Evolutionary conservation across 768 basidiomycete species (phyloP), one percentile per base, ranked within the genome.

Genomic region (Punctularia strigosozonata): DNA sequence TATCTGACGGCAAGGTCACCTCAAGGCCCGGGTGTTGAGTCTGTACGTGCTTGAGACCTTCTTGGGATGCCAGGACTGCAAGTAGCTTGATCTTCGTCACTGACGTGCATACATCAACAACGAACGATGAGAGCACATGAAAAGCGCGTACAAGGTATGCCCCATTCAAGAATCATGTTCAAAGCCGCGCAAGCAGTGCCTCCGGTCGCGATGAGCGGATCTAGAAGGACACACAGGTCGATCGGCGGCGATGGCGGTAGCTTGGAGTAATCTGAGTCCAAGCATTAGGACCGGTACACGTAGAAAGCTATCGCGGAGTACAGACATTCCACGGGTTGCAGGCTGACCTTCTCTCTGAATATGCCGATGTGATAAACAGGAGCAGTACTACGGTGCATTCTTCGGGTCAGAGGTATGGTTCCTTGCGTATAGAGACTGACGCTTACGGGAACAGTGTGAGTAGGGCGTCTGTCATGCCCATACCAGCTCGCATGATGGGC

Each of bases 151-250:
- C 86, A 42, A 13, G 79, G 66, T 48, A 87, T 68, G 21, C 86
- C 85, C 86, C 85, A 88, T 39, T 88, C 88, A 2, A 68, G 49
- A 38, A 94, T 69, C 88, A 95, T 97, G 37, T 71, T 52, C 40
- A 97, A 56, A 6, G 92, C 92, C 14, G 94, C 91, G 45, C 73
- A 70, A 2, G 86, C 89, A 4, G 94, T 97, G 8, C 89, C 86
- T 37, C 91, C 94, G 3, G 94, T 97, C 0, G 94, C 94, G 50
- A 97, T 80, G 23, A 97, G 62, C 14, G 94, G 94, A 49, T 98
- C 94, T 22, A 97, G 67, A 18, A 98, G 64, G 61, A 78, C 88
- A n/a, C 90, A 78, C 28, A 73, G 59, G 51, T 97, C 92, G 12
- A 92, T 73, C 0, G 80, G 76, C 3, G 81, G 76, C 6, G 64